These are phyloP conservation scores for Aureobasidium subglaciale DNA, from an alignment of 2,329 filamentous ascomycete species.

Conservation along the genomic window DNA sequence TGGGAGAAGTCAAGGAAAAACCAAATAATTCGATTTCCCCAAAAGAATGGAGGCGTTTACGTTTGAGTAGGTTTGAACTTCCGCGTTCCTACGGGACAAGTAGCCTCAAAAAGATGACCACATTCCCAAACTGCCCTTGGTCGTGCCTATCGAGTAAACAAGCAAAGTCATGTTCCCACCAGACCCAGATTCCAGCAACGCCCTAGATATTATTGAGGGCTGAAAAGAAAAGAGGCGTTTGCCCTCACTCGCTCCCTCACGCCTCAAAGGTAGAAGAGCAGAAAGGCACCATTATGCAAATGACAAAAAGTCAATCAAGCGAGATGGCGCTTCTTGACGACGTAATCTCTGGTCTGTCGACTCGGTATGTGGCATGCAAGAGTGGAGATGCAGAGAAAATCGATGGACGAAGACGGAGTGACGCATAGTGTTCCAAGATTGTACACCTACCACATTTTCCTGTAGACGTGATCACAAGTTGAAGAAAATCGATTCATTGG, in stretches of 20 bases:
- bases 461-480: not conserved
- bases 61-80: not conserved
- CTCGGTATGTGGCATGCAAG: not conserved
- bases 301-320: not conserved
- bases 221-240: not conserved
- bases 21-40: not conserved
- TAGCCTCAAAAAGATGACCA: too few relatives aligned
- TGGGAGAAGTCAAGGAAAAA: not conserved
- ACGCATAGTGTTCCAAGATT: slow-evolving; percentile 1
- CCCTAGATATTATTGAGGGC: not conserved
- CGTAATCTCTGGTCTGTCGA: not conserved
- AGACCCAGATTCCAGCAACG: too few relatives aligned
- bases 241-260: not conserved
- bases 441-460: not conserved
- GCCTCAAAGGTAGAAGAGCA: not conserved
- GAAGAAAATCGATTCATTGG: not conserved
- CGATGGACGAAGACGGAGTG: not conserved
- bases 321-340: slow-evolving; percentile 1
- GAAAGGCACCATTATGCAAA: not conserved
- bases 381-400: not conserved
- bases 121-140: not conserved
- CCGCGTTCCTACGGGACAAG: not conserved
- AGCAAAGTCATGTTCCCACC: not conserved
- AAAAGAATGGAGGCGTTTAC: not conserved
- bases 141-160: not conserved